phyloP scores from a whole-genome alignment of 2,329 filamentous ascomycete genomes.

The Xylariaceae sp. region DNA sequence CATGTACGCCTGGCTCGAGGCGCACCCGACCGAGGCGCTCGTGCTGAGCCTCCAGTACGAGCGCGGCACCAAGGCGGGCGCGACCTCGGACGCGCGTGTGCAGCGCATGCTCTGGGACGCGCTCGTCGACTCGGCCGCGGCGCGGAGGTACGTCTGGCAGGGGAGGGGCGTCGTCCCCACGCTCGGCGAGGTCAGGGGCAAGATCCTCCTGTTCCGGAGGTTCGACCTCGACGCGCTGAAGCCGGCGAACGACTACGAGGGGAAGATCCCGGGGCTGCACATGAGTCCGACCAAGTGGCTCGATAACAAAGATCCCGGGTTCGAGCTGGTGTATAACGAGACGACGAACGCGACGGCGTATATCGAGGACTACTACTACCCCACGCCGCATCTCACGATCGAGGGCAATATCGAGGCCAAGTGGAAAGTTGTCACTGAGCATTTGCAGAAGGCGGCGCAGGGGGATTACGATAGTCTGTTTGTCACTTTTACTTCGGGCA shows the following conservation, averaged over 20 bases:
- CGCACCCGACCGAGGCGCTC: conserved; percentile 40
- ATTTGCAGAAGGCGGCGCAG: conserved; percentile 35
- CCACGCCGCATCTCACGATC: conserved; percentile 28
- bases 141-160: conserved; percentile 34
- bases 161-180: conserved; percentile 8
- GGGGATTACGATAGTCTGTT: conserved; percentile 34
- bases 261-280: conserved; percentile 40
- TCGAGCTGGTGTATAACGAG: conserved; percentile 38
- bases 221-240: conserved; percentile 35
- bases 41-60: conserved; percentile 45
- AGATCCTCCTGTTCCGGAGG: conserved; percentile 38
- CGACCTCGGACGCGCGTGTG: conserved; percentile 31
- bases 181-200: conserved; percentile 21
- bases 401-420: conserved; percentile 39
- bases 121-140: conserved; percentile 34
- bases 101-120: conserved; percentile 36
- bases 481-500: conserved; percentile 43
- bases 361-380: conserved; percentile 46
- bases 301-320: conserved; percentile 38
- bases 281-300: conserved; percentile 40
- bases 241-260: conserved; percentile 27
- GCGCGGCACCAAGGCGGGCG: conserved; percentile 29
- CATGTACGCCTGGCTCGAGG: conserved; percentile 44
- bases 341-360: conserved; percentile 35
- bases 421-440: conserved; percentile 36